Conservation (phyloP, 768 basidiomycete species). For the Podaxis mareebaensis region DNA sequence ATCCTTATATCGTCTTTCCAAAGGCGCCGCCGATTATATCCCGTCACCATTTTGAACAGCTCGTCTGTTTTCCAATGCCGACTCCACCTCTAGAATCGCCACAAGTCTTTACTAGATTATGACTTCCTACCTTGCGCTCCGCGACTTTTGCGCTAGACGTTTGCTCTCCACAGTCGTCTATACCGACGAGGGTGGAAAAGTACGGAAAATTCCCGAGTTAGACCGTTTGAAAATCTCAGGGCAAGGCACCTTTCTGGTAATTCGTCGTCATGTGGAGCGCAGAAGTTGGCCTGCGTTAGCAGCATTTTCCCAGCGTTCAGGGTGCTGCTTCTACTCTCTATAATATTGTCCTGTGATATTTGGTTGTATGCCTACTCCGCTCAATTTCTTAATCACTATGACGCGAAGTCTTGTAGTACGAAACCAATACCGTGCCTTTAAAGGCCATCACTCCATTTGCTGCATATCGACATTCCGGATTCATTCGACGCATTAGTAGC, state of each 20-base stretch:
- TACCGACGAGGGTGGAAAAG: neutral
- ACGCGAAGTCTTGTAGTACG: too few species aligned
- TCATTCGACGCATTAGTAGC: too few species aligned
- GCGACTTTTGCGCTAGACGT: neutral
- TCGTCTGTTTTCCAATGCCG: neutral
- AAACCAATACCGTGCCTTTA: too few species aligned
- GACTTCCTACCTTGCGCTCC: neutral
- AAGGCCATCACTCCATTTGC: too few species aligned
- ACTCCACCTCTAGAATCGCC: neutral
- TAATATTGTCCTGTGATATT: too few species aligned
- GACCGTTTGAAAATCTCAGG: neutral
- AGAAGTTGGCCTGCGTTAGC: neutral
- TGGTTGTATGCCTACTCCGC: too few species aligned
- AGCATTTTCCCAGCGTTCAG: neutral
- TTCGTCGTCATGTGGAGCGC: neutral
- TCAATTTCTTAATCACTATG: too few species aligned
- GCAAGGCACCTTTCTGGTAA: neutral
- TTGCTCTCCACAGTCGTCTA: neutral
- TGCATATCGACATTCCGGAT: too few species aligned
- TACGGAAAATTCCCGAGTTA: neutral
- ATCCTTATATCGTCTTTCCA: too few species aligned
- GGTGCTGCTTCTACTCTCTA: neutral
- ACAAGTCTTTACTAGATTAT: neutral
- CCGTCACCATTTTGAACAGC: too few species aligned
- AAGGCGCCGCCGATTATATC: too few species aligned